Evolutionary conservation across 306 rosid species (phyloP).

Genomic region (Ceratonia siliqua): DNA sequence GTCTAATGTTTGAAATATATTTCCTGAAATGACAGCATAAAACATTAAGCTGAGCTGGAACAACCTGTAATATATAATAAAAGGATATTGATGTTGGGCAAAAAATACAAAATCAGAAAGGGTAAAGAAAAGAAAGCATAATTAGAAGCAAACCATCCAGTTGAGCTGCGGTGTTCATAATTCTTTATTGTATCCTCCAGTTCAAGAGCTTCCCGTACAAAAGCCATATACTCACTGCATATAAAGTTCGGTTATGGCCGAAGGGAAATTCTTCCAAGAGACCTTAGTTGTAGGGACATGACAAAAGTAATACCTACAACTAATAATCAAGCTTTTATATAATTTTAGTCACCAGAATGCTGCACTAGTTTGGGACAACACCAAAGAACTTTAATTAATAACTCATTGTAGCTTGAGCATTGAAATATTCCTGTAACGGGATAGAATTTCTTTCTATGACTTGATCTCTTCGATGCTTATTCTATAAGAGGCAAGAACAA

Average conservation of each 20-base stretch:
- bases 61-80: constrained; percentile 16
- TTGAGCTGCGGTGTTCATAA: constrained; percentile 70
- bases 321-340: constrained; percentile 4
- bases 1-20: constrained; percentile 78
- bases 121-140: not conserved
- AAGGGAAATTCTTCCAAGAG: constrained; percentile 24
- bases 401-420: not conserved
- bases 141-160: constrained; percentile 80
- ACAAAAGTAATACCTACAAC: not conserved
- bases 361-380: not conserved
- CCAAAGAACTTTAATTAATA: not conserved
- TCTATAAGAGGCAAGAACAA: constrained; percentile 18
- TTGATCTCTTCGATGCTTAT: not conserved
- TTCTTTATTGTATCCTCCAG: constrained; percentile 87
- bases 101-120: constrained; percentile 14
- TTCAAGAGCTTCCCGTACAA: constrained; percentile 81
- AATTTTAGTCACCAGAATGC: constrained; percentile 1
- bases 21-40: constrained; percentile 64
- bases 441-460: not conserved
- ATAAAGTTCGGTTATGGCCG: constrained; percentile 30
- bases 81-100: not conserved
- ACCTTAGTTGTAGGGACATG: constrained; percentile 18
- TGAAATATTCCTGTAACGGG: not conserved
- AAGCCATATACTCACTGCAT: constrained; percentile 90
- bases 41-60: constrained; percentile 28